These are phyloP conservation scores for Gynandropsis gynandra DNA, from an alignment of 345 rosid genomes.

Conservation along the genomic window DNA sequence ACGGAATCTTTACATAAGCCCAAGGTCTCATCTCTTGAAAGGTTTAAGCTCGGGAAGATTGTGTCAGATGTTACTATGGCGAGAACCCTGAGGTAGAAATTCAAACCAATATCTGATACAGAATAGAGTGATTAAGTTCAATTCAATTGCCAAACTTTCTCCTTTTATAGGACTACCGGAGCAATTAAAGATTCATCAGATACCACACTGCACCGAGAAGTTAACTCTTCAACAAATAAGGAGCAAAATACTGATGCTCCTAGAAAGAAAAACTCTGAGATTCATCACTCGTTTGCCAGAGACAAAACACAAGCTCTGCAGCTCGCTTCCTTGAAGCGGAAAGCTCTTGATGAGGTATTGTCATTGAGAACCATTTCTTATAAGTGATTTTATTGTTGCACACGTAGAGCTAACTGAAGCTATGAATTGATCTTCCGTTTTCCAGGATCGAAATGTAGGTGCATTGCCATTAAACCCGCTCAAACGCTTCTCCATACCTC, in stretches of 20 bases:
- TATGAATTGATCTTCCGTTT: not conserved
- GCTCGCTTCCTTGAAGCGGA: conserved; percentile 57
- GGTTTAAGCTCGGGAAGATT: conserved; percentile 38
- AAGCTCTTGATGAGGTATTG: conserved; percentile 47
- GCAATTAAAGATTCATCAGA: conserved; percentile 31
- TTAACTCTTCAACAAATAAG: conserved; percentile 24
- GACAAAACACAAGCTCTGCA: conserved; percentile 27
- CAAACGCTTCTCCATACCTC: conserved; percentile 54
- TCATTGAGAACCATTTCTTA: conserved; percentile 4
- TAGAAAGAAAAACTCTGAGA: conserved; percentile 20
- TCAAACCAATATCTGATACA: not conserved
- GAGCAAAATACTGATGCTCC: conserved; percentile 30
- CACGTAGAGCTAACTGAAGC: not conserved
- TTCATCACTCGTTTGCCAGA: conserved; percentile 26
- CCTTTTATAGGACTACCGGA: conserved; percentile 34
- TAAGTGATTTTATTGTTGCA: not conserved
- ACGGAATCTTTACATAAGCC: conserved; percentile 29
- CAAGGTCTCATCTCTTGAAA: conserved; percentile 34
- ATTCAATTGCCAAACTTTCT: conserved; percentile 16
- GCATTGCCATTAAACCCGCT: conserved; percentile 31
- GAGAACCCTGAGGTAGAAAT: conserved; percentile 39
- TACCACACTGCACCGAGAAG: conserved; percentile 27
- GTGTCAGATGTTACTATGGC: conserved; percentile 37
- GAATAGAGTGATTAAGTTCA: not conserved
- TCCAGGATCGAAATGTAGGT: conserved; percentile 44